Base-by-base conservation (phyloP, 148 eudicot genomes). In the Vaccinium vitisidaea region DNA sequence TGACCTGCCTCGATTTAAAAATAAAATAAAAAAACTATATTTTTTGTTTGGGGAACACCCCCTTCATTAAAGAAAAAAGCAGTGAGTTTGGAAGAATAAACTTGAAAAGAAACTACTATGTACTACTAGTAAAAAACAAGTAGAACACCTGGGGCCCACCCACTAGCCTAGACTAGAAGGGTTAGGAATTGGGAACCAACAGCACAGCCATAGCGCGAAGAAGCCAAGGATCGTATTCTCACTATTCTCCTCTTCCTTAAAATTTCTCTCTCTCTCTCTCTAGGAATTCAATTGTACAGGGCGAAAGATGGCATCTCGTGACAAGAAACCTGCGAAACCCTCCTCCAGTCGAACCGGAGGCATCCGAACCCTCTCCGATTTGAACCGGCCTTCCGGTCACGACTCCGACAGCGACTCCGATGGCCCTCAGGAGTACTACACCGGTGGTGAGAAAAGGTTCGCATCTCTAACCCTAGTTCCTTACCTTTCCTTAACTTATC, bases 381-480 rank as follows among this genome's bases (percentile, higher is more conserved):
- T 94, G 90, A 94, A 94, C 83, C 95, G 99, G 54, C 99, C 94
- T 1, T 87, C 98, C 27, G 90, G 88, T 21, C 92, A 85, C 77
- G 98, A 94, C 65, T 91, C 96, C 82, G 98, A 94, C 83, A 90
- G 92, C 65, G 98, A 96, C 79, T 91, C 93, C 73, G 99, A 94
- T 83, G 91, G 82, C 49, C 97, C 98, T 78, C 95, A 92, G 56
- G 95, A 96, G 90, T 93, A 92, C 87, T 94, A 92, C 86, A 93
- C 98, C 75, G 98, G 99, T 58, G 98, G 98, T 61, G 94, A 94
- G 59, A 95, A 94, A 86, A 96, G 99, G 99, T 96, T 69, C 39
- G 8, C 53, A 36, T 61, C 39, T 63, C 48, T 58, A 69, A 19
- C 59, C 80, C 53, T 73, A 82, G 14, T 43, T 81, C 53, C 0